phyloP scores from a whole-genome alignment of 306 rosid species.

The Casuarina equisetifolia region DNA sequence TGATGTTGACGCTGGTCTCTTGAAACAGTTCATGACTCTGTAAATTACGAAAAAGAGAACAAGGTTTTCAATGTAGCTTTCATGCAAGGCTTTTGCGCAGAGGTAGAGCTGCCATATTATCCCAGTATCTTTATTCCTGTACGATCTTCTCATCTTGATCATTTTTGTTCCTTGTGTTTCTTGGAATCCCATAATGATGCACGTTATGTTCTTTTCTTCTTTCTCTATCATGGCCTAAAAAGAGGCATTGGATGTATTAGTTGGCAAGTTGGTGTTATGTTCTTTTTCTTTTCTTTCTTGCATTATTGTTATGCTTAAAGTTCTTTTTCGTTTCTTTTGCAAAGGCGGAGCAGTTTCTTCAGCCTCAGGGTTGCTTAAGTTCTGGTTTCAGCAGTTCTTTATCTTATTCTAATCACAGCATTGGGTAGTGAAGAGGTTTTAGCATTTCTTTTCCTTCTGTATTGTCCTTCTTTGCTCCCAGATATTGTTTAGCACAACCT shows the following conservation, averaged over 20 bases:
- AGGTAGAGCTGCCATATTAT: not conserved
- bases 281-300: slow-evolving; percentile 19
- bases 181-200: not conserved
- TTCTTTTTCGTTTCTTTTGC: not conserved
- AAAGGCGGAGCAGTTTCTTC: slow-evolving; percentile 11
- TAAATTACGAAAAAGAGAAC: not conserved
- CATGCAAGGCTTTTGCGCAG: not conserved
- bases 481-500: not conserved
- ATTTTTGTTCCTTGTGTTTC: not conserved
- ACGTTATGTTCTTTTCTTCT: slow-evolving; percentile 34
- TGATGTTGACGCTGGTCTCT: not conserved
- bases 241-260: slow-evolving; percentile 11
- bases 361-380: slow-evolving; percentile 19
- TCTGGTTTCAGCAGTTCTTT: slow-evolving; percentile 6
- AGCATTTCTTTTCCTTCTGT: not conserved
- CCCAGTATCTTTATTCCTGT: too few species aligned
- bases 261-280: slow-evolving; percentile 10
- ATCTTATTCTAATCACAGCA: not conserved
- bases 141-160: not conserved
- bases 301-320: not conserved
- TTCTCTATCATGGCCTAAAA: slow-evolving; percentile 24
- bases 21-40: not conserved
- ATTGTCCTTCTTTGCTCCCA: not conserved
- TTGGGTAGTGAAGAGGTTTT: not conserved
- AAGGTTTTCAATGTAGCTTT: not conserved